Evolutionary conservation across 768 basidiomycete species (phyloP).

Genomic region (Candolleomyces eurysporus): DNA sequence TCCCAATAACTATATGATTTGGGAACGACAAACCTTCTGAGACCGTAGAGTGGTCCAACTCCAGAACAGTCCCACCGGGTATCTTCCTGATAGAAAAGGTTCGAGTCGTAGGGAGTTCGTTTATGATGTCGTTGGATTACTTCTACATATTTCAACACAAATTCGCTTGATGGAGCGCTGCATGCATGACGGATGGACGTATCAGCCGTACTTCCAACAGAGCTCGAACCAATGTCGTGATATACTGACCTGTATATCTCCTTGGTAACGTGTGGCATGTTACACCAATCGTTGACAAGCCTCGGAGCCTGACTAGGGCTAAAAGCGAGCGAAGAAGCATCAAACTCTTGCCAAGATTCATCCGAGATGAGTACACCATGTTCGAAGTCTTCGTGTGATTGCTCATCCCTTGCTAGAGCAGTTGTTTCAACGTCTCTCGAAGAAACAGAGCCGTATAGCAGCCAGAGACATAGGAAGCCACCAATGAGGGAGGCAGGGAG

Average conservation of each 20-base stretch:
- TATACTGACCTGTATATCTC: constrained; percentile 40
- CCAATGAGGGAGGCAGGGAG: too few relatives aligned
- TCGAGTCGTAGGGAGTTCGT: constrained; percentile 48
- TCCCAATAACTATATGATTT: too few relatives aligned
- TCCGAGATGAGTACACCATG: too few relatives aligned
- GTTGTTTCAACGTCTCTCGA: too few relatives aligned
- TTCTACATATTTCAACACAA: constrained; percentile 45
- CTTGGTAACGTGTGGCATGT: constrained; percentile 50
- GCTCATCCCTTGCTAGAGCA: too few relatives aligned
- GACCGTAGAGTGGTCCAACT: constrained; percentile 35
- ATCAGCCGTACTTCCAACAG: not conserved
- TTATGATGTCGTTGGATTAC: constrained; percentile 55
- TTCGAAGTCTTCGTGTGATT: too few relatives aligned
- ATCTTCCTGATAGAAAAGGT: constrained; percentile 50
- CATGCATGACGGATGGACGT: not conserved
- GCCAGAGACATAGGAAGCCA: too few relatives aligned
- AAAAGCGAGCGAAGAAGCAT: too few relatives aligned
- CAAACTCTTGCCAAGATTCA: too few relatives aligned
- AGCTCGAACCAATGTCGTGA: too few relatives aligned
- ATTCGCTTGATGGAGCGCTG: constrained; percentile 36
- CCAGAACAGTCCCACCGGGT: constrained; percentile 43
- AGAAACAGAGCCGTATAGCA: too few relatives aligned
- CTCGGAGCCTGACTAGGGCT: too few relatives aligned
- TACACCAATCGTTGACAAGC: constrained; percentile 45
- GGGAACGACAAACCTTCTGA: constrained; percentile 22